Evolutionary conservation across 148 eudicot genomes (phyloP).

Genomic region (Salicornia ramosissima): DNA sequence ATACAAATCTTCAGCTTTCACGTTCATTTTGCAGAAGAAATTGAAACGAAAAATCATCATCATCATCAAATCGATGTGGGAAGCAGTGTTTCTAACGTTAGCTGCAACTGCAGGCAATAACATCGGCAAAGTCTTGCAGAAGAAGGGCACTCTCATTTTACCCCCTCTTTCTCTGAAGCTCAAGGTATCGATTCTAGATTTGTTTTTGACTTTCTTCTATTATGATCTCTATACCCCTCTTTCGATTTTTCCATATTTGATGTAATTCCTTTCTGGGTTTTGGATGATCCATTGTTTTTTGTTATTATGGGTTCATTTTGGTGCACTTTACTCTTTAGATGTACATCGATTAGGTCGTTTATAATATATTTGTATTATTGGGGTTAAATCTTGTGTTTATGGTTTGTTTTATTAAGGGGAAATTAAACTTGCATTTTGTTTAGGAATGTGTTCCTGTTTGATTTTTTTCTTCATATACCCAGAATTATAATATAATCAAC

Average conservation of each 20-base stretch:
- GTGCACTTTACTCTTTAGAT: background rate
- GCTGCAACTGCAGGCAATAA: conserved; percentile 47
- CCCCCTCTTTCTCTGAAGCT: conserved; percentile 47
- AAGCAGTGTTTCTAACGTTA: conserved; percentile 34
- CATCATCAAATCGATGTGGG: conserved; percentile 34
- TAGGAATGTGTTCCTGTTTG: background rate
- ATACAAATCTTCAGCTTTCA: too few relatives aligned
- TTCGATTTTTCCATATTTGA: background rate
- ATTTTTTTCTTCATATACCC: background rate
- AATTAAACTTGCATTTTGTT: background rate
- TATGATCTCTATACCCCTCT: conserved; percentile 2
- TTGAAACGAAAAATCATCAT: background rate
- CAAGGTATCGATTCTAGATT: conserved; percentile 30
- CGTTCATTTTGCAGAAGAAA: too few relatives aligned
- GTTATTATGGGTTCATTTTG: background rate
- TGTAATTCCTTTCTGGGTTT: background rate
- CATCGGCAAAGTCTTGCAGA: conserved; percentile 44
- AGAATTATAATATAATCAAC: background rate
- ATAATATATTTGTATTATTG: background rate
- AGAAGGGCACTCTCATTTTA: conserved; percentile 44
- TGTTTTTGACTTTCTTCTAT: conserved; percentile 6
- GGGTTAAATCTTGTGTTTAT: background rate
- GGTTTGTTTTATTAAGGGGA: background rate
- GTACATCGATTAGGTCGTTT: background rate
- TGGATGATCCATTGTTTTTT: background rate